These are phyloP conservation scores for Davidsoniella australis DNA, from an alignment of 2,329 filamentous ascomycete genomes.

Conservation along the genomic window DNA sequence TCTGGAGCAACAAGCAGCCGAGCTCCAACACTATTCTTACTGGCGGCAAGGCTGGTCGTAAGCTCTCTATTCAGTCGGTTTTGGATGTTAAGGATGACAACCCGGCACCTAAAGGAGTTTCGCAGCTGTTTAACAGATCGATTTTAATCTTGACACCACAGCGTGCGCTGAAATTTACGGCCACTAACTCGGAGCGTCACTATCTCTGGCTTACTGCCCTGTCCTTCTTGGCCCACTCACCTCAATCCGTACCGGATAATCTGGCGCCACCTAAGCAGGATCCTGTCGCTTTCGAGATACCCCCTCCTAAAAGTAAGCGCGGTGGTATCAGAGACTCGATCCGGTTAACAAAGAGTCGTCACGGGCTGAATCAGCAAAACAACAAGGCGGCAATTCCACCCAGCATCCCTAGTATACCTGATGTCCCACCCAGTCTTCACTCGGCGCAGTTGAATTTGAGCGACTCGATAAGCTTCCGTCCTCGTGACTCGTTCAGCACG, in stretches of 20 bases:
- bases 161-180: conserved; percentile 88
- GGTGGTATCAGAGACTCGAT: conserved; percentile 71
- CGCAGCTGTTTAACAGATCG: conserved; percentile 66
- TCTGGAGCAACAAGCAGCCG: conserved; percentile 98
- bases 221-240: conserved; percentile 85
- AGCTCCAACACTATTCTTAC: conserved; percentile 71
- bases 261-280: conserved; percentile 34
- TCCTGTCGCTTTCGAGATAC: conserved; percentile 32
- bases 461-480: conserved; percentile 13
- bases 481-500: conserved; percentile 24
- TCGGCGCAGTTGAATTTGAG: conserved; percentile 24
- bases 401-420: conserved; percentile 36
- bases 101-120: conserved; percentile 54
- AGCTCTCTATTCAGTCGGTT: conserved; percentile 90
- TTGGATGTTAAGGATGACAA: conserved; percentile 94
- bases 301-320: conserved; percentile 30
- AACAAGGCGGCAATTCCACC: conserved; percentile 30
- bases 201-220: conserved; percentile 89
- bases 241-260: conserved; percentile 62
- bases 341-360: conserved; percentile 56
- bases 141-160: conserved; percentile 90
- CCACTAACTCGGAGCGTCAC: conserved; percentile 65
- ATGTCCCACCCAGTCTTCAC: conserved; percentile 26
- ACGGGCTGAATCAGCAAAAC: conserved; percentile 16
- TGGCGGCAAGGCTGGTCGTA: conserved; percentile 75